Conservation (phyloP, 768 basidiomycete species). For the Gymnopilus dilepis region DNA sequence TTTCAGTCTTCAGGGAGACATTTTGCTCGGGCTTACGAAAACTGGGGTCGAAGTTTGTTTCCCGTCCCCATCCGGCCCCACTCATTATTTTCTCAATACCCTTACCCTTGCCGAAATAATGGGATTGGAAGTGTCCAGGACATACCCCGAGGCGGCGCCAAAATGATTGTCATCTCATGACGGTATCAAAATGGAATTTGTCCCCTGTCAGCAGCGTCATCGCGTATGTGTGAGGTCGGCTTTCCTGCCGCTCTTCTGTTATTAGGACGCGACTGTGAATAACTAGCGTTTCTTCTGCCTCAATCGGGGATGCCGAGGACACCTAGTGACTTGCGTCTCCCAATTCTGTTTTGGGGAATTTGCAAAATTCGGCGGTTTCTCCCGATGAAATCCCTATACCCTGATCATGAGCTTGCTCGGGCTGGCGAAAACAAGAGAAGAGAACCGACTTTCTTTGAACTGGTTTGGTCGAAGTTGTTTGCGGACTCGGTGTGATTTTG, state of each 20-base stretch:
- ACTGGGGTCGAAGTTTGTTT: too few species aligned
- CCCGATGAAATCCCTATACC: conserved; percentile 16
- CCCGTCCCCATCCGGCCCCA: background rate
- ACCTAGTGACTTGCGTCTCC: conserved; percentile 10
- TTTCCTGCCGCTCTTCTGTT: conserved; percentile 8
- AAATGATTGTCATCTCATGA: conserved; percentile 10
- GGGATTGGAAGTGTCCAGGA: conserved; percentile 7
- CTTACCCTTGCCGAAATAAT: too few species aligned
- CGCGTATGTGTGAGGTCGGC: conserved; percentile 8
- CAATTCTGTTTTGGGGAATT: background rate
- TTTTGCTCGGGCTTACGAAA: too few species aligned
- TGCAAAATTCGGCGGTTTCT: conserved; percentile 11
- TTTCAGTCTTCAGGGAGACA: too few species aligned
- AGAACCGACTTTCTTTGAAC: conserved; percentile 33
- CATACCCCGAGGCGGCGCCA: conserved; percentile 19
- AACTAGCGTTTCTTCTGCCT: conserved; percentile 5
- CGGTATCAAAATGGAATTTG: conserved; percentile 8
- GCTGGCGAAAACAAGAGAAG: conserved; percentile 12
- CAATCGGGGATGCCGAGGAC: conserved; percentile 13
- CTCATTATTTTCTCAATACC: too few species aligned
- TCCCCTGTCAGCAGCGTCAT: conserved; percentile 17
- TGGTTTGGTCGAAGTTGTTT: conserved; percentile 37
- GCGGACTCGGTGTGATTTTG: conserved; percentile 54
- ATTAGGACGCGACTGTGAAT: conserved; percentile 10
- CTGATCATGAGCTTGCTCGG: too few species aligned